Evolutionary conservation across 2,329 filamentous ascomycete genomes (phyloP), one percentile per base, ranked within the genome.

Genomic region (Biscogniauxia marginata): DNA sequence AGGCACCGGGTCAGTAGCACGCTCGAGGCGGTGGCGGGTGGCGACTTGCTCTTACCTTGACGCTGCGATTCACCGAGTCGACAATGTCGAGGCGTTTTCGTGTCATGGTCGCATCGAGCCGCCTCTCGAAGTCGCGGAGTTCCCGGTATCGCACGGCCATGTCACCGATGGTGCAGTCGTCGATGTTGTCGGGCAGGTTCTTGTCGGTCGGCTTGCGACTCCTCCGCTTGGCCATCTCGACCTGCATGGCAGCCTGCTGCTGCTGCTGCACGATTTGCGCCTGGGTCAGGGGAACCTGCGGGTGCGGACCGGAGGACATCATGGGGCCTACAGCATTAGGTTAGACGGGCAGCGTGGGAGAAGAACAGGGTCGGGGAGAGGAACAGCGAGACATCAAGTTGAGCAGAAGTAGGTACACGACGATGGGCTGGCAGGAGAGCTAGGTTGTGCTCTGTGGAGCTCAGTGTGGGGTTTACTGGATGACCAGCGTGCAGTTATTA

Each of bases 201-300:
- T 91, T 96, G 75, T 99, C 95, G 56, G 92, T 97, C 1, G 95
- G 95, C 74, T 93, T 96, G 70, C 87, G 86, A 69, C 90, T 91
- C 65, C 91, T 86, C 59, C 92, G 86, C 73, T 93, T 91, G 47
- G 89, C 86, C 61, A 85, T 80, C 71, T 90, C 87, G 63, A 79
- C 76, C 69, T 79, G 77, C 50, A 74, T 78, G 21, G 76, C 77
- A 57, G 79, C 77, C 39, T 75, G 73, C 58, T 81, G 79, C 61
- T 83, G 81, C 59, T 83, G 79, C 61, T 76, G 74, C 25, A 71
- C 73, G 57, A 81, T 74, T 65, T 84, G 81, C n/a, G 79, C 77
- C 61, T 79, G 79, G 49, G 80, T 83, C 59, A 83, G 70, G 43
- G 79, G 77, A 45, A 79, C 75, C 39, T 77, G 75, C 51, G 76